phyloP scores from a whole-genome alignment of 352 stramenopile genomes.

The Globisporangium radiosum region DNA sequence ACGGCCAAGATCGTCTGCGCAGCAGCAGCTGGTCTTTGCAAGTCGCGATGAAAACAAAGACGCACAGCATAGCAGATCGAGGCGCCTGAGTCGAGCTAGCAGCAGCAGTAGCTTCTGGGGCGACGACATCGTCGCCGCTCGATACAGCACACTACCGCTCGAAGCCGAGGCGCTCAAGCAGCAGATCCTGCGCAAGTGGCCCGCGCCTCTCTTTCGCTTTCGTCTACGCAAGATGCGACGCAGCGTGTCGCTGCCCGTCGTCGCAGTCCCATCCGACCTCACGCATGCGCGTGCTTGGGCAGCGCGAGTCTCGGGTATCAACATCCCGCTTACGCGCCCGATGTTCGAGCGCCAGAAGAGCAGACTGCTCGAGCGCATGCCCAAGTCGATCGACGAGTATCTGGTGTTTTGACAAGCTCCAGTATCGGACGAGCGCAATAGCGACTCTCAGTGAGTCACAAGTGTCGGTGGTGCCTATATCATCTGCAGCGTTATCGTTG shows the following conservation, averaged over 20 bases:
- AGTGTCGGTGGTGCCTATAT: too few species aligned
- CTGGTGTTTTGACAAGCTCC: neutral
- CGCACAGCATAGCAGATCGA: neutral
- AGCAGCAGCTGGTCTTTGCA: neutral
- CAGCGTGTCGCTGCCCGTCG: constrained; percentile 34
- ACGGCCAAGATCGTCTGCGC: neutral
- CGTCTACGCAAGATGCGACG: constrained; percentile 27
- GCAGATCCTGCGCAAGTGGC: constrained; percentile 13
- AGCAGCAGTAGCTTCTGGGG: neutral
- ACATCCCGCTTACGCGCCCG: constrained; percentile 41
- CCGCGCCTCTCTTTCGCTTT: constrained; percentile 24
- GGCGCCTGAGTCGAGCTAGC: neutral
- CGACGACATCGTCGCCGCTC: neutral
- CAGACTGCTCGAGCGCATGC: constrained; percentile 28
- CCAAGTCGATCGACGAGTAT: constrained; percentile 30
- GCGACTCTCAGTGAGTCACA: too few species aligned
- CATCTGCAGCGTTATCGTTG: too few species aligned
- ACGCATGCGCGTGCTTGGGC: constrained; percentile 21
- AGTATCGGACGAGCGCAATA: too few species aligned
- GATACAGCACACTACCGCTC: neutral
- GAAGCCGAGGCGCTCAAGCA: constrained; percentile 15
- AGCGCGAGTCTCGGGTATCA: constrained; percentile 37
- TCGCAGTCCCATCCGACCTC: constrained; percentile 29
- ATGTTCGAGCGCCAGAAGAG: constrained; percentile 33
- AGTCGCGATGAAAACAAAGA: neutral